phyloP scores from a whole-genome alignment of 169 alveolate genomes.

The Fabrea salina region DNA sequence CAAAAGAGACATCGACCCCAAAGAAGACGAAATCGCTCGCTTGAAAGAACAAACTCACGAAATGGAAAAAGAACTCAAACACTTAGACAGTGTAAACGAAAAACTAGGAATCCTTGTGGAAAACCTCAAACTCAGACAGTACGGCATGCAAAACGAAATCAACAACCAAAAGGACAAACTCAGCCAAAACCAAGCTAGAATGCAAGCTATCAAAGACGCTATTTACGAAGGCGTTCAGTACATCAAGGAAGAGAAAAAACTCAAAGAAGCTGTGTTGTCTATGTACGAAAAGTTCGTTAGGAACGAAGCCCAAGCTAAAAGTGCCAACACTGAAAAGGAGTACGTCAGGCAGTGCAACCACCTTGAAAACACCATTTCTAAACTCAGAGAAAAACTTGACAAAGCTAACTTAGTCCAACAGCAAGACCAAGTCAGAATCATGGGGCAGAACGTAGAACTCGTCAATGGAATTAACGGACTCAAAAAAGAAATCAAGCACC shows the following conservation, averaged over 20 bases:
- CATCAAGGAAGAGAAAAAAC: constrained; percentile 69
- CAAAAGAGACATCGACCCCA: constrained; percentile 92
- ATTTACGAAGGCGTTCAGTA: constrained; percentile 71
- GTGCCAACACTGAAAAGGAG: constrained; percentile 55
- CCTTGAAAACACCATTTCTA: constrained; percentile 81
- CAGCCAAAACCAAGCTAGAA: constrained; percentile 55
- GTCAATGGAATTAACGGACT: constrained; percentile 85
- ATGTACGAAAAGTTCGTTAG: constrained; percentile 55
- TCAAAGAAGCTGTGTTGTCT: constrained; percentile 60
- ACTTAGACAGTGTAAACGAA: constrained; percentile 82
- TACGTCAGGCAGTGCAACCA: constrained; percentile 68
- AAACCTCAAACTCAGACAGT: constrained; percentile 78
- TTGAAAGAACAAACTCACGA: constrained; percentile 82
- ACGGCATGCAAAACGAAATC: constrained; percentile 84
- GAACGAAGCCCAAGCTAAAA: constrained; percentile 50
- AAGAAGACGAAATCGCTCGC: constrained; percentile 85
- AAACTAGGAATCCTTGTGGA: constrained; percentile 79
- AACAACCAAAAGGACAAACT: constrained; percentile 61
- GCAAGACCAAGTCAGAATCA: constrained; percentile 70
- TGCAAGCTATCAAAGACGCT: constrained; percentile 62
- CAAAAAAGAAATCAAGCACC: constrained; percentile 73
- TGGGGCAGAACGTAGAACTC: constrained; percentile 85
- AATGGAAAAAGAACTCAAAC: constrained; percentile 85
- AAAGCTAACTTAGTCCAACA: constrained; percentile 81
- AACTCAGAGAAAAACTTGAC: constrained; percentile 74